Evolutionary conservation across 2,329 filamentous ascomycete genomes (phyloP).

Genomic region (Colletotrichum aenigma): DNA sequence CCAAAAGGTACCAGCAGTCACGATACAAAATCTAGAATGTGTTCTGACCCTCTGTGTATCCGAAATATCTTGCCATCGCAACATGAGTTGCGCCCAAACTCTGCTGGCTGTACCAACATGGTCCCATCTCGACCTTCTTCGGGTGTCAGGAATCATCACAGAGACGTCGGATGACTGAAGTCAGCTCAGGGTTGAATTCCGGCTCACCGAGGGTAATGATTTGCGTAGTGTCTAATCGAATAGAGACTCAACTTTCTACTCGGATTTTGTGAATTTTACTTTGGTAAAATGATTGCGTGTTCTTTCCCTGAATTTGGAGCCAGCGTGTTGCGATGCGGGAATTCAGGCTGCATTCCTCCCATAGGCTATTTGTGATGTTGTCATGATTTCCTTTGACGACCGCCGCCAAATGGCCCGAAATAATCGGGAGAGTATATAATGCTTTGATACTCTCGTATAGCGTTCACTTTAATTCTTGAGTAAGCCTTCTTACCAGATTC

Average conservation of each 20-base stretch:
- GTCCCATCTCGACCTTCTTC: background rate
- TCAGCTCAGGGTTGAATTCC: background rate
- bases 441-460: background rate
- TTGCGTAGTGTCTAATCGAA: background rate
- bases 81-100: background rate
- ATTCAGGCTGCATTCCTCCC: background rate
- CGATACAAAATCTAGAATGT: accelerated
- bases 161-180: background rate
- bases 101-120: background rate
- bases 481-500: background rate
- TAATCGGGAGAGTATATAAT: background rate
- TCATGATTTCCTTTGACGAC: accelerated
- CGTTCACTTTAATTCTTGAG: background rate
- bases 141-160: background rate
- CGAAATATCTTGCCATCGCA: accelerated
- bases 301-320: accelerated
- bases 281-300: background rate
- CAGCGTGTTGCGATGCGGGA: background rate
- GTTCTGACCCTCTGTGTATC: accelerated
- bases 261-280: background rate
- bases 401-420: accelerated
- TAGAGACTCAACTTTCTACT: background rate
- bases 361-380: background rate
- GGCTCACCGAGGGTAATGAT: background rate
- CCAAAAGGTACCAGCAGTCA: background rate